Evolutionary conservation across 306 rosid genomes (phyloP), one percentile per base, ranked within the genome.

Genomic region (Cucumis cinereus): DNA sequence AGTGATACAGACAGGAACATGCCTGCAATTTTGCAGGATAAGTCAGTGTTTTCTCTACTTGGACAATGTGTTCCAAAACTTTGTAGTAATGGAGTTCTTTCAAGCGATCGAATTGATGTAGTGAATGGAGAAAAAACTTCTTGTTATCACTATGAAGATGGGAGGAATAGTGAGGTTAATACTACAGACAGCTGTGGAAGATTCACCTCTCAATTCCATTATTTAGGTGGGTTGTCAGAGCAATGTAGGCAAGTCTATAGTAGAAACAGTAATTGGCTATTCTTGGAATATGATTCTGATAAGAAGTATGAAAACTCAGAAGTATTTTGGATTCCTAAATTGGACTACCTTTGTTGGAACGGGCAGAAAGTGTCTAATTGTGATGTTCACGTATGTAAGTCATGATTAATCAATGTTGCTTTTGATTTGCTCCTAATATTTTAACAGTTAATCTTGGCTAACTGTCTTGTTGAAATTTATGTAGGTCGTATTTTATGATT

Each of bases 331-430:
- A 75, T 90, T 85, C 98, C 98, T 30, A 89, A 78, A 59, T 75
- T 91, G 90, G 90, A 89, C 78, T 93, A 92, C 82, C 77, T 94
- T 79, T 92, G 83, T 60, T 94, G 93, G 97, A 85, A 89, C 83
- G 99, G 93, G 72, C 73, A 77, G 75, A 69, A 78, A 81, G 77
- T 84, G 77, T 85, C 87, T 79, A 81, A 74, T 73, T 88, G 83
- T 82, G 90, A 94, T 89, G 90, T 92, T 83, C 96, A 94, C 95
- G 99, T 94, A 94, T 91, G 96, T 89, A 94, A 90, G 94, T 90
- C 90, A 80, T 82, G 79, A 73, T 82, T 84, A 84, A 43, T 82
- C 61, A 55, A 75, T 59, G 55, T 77, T 83, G 57, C 66, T 71
- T 35, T 78, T 60, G 58, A 20, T 62, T 23, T 24, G 14, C 35